phyloP scores from a whole-genome alignment of 371 early-diverging fungal genomes.

The Apophysomyces elegans region DNA sequence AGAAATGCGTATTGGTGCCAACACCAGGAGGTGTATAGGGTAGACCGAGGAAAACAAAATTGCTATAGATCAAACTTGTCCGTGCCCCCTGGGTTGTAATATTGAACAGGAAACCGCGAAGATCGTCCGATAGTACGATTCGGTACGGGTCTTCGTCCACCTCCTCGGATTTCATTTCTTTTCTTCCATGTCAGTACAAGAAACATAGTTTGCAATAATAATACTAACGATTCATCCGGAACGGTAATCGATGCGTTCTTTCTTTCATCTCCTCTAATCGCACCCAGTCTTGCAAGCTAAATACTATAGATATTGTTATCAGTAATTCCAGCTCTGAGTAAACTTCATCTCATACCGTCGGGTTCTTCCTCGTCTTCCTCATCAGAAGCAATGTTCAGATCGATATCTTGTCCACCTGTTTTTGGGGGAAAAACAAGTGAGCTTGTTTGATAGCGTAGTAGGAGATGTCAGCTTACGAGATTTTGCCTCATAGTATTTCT shows the following conservation, averaged over 20 bases:
- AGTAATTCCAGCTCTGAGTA: background rate
- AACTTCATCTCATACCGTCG: background rate
- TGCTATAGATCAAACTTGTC: slow-evolving; percentile 51
- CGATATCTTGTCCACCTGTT: slow-evolving; percentile 24
- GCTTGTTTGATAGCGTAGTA: background rate
- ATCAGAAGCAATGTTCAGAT: background rate
- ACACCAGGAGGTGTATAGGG: slow-evolving; percentile 58
- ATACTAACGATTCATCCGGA: slow-evolving; percentile 32
- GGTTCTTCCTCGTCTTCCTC: slow-evolving; percentile 20
- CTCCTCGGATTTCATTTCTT: slow-evolving; percentile 29
- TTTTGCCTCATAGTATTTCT: slow-evolving; percentile 27
- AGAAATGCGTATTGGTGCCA: slow-evolving; percentile 53
- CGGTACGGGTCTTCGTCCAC: slow-evolving; percentile 73
- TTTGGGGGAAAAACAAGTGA: background rate
- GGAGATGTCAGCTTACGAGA: slow-evolving; percentile 24
- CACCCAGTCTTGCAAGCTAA: slow-evolving; percentile 29
- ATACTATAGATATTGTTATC: slow-evolving; percentile 8
- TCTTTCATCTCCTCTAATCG: slow-evolving; percentile 24
- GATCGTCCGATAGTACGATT: slow-evolving; percentile 75
- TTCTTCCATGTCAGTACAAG: background rate
- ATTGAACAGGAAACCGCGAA: slow-evolving; percentile 63
- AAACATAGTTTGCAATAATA: slow-evolving; percentile 14
- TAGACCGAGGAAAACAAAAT: slow-evolving; percentile 58
- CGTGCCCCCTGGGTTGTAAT: slow-evolving; percentile 45
- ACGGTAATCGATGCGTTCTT: slow-evolving; percentile 27